A percentile compares a stretch with the other conserved stretches of the same genome.
These are phyloP conservation scores for Trichoderma afroharzianum DNA, from an alignment of 2,329 filamentous ascomycete species.

Conservation along the genomic window DNA sequence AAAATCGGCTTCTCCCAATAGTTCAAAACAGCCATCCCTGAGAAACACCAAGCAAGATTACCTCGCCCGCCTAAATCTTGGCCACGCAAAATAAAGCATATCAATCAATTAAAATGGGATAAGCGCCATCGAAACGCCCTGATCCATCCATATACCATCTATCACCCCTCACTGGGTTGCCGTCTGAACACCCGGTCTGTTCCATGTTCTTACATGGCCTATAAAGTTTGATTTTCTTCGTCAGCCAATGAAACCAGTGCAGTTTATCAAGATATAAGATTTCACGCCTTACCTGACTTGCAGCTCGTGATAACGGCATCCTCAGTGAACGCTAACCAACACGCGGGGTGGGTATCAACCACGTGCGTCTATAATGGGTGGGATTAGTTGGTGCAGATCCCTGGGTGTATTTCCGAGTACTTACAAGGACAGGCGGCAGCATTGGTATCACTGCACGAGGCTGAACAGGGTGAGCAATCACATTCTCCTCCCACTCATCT, in stretches of 20 bases:
- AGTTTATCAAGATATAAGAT: neutral
- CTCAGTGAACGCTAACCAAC: constrained; percentile 91
- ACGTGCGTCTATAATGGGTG: constrained; percentile 60
- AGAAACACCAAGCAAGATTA: neutral
- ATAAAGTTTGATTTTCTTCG: constrained; percentile 22
- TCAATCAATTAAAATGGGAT: neutral
- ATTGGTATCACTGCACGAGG: constrained; percentile 79
- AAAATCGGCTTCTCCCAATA: neutral
- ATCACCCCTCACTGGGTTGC: neutral
- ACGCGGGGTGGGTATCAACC: constrained; percentile 81
- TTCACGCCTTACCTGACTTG: constrained; percentile 66
- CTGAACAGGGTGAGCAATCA: constrained; percentile 75
- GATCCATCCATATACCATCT: neutral
- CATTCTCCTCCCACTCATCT: constrained; percentile 51
- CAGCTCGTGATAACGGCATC: constrained; percentile 91
- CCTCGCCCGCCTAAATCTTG: neutral
- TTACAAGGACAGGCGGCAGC: constrained; percentile 84
- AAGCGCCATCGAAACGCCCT: neutral
- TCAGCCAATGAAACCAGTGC: neutral
- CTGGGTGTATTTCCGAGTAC: constrained; percentile 27
- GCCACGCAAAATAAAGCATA: neutral
- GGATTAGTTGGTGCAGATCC: constrained; percentile 6
- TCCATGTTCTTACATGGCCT: constrained; percentile 76
- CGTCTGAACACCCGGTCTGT: constrained; percentile 47
- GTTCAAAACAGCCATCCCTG: neutral